Evolutionary conservation across 768 basidiomycete species (phyloP).

Genomic region (Dioszegia aurantiaca): DNA sequence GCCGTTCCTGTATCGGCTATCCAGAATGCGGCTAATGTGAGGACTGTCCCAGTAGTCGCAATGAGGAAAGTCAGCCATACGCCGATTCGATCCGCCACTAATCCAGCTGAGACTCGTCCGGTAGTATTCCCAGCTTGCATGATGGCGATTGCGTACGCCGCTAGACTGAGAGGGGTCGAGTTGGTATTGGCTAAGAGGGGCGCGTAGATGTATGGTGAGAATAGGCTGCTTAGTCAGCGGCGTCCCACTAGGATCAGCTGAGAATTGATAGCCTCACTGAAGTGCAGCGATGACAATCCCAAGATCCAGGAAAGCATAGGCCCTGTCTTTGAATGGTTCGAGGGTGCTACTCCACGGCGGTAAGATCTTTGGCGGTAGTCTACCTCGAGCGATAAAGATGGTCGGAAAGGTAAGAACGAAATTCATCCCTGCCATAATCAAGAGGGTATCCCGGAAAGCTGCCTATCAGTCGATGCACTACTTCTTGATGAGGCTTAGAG

Average conservation of each 20-base stretch:
- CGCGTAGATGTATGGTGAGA: conserved; percentile 45
- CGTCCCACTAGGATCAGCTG: too few relatives aligned
- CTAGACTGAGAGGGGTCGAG: conserved; percentile 21
- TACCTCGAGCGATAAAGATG: conserved; percentile 41
- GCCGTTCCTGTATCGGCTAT: conserved; percentile 19
- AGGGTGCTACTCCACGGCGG: conserved; percentile 29
- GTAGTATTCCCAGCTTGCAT: conserved; percentile 43
- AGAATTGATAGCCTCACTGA: too few relatives aligned
- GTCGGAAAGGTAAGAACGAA: conserved; percentile 40
- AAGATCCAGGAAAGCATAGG: conserved; percentile 37
- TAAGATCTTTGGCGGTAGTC: conserved; percentile 38
- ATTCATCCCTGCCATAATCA: conserved; percentile 44
- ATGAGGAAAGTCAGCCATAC: conserved; percentile 35
- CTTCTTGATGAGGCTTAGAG: too few relatives aligned
- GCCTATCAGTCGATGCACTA: conserved; percentile 16
- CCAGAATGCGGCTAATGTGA: conserved; percentile 42
- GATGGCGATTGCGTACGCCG: conserved; percentile 41
- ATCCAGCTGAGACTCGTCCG: conserved; percentile 37
- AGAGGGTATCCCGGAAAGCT: conserved; percentile 43
- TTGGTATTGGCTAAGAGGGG: conserved; percentile 35
- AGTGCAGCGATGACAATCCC: conserved; percentile 38
- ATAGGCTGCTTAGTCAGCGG: conserved; percentile 30
- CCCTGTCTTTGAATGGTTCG: conserved; percentile 39
- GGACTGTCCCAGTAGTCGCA: conserved; percentile 28
- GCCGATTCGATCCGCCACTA: conserved; percentile 40